Evolutionary conservation across 179 eudicot genomes (phyloP).

Genomic region (Nepenthes alata): DNA sequence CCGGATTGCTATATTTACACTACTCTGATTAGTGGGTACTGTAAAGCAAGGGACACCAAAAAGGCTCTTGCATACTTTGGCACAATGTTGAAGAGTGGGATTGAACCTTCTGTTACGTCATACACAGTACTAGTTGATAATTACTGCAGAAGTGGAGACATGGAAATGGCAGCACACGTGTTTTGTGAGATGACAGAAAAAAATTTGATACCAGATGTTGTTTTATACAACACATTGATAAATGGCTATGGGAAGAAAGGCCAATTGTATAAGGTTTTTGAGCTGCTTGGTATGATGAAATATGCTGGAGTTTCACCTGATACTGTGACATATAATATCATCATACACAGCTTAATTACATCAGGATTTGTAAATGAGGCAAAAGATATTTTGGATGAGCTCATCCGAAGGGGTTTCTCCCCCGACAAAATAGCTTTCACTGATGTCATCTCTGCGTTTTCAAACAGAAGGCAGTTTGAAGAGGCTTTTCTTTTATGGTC

Average conservation of each 20-base stretch:
- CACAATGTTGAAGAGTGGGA: constrained; percentile 35
- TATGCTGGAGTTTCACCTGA: constrained; percentile 29
- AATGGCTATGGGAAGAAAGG: constrained; percentile 34
- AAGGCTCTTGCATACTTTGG: constrained; percentile 25
- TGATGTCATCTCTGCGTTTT: constrained; percentile 22
- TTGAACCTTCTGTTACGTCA: constrained; percentile 26
- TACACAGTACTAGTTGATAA: constrained; percentile 26
- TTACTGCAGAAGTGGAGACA: constrained; percentile 25
- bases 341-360: constrained; percentile 27
- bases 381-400: constrained; percentile 25
- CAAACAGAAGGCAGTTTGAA: constrained; percentile 27
- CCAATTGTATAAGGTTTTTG: constrained; percentile 26
- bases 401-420: constrained; percentile 25
- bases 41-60: constrained; percentile 15
- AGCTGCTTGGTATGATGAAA: constrained; percentile 26
- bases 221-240: constrained; percentile 31
- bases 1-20: constrained; percentile 32
- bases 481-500: constrained; percentile 38
- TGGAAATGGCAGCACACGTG: constrained; percentile 21
- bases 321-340: constrained; percentile 29
- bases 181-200: constrained; percentile 19
- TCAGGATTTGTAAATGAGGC: constrained; percentile 32
- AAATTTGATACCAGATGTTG: constrained; percentile 25
- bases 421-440: constrained; percentile 36
- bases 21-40: constrained; percentile 36